Percentiles rank a stretch among this genome's conserved stretches.
These are phyloP conservation scores for Knoxdaviesia proteae DNA, from an alignment of 2,329 filamentous ascomycete genomes.

Conservation along the genomic window DNA sequence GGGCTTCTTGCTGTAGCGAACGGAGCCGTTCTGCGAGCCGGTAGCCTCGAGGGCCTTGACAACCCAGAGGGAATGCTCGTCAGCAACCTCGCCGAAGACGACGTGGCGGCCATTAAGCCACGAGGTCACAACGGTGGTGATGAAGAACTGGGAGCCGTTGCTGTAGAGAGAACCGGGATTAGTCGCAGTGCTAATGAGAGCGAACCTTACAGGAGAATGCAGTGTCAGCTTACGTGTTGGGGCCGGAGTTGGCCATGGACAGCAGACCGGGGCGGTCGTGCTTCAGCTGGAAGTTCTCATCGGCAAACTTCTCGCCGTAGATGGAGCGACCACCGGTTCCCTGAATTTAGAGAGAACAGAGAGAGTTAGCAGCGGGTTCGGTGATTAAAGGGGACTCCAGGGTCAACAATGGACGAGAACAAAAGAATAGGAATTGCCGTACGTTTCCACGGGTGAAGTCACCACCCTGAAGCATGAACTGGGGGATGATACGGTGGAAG, in stretches of 20 bases:
- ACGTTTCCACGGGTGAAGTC: slow-evolving; percentile 89
- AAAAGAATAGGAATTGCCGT: slow-evolving; percentile 16
- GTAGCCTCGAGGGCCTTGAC: slow-evolving; percentile 42
- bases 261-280: slow-evolving; percentile 60
- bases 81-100: slow-evolving; percentile 58
- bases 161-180: slow-evolving; percentile 30
- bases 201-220: not conserved
- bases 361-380: slow-evolving; percentile 1
- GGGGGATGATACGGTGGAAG: slow-evolving; percentile 84
- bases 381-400: too few relatives aligned
- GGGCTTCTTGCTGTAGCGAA: slow-evolving; percentile 35
- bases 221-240: slow-evolving; percentile 54
- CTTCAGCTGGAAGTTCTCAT: slow-evolving; percentile 72
- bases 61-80: slow-evolving; percentile 23
- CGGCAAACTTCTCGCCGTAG: slow-evolving; percentile 84
- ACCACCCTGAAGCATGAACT: slow-evolving; percentile 93
- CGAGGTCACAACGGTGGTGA: slow-evolving; percentile 78
- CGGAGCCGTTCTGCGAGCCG: slow-evolving; percentile 30
- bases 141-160: slow-evolving; percentile 96
- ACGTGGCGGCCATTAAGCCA: slow-evolving; percentile 74
- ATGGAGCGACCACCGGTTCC: slow-evolving; percentile 84
- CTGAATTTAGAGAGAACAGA: slow-evolving; percentile 18
- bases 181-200: not conserved
- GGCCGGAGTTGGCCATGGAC: slow-evolving; percentile 89
- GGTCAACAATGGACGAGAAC: not conserved